Conservation (phyloP, 495 filamentous ascomycete species). For the Penicillium simplicissimum region DNA sequence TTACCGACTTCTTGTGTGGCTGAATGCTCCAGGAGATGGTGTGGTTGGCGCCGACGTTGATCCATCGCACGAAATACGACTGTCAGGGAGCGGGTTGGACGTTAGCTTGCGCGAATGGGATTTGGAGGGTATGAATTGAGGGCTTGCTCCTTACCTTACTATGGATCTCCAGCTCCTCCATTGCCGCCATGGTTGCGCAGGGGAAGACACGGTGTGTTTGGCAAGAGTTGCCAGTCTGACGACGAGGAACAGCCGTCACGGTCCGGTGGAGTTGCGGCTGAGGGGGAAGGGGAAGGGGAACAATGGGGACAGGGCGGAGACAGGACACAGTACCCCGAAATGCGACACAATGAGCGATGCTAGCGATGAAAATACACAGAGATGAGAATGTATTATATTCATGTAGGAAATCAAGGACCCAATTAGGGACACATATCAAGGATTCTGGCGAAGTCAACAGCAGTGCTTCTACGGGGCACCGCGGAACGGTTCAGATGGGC, state of each 20-base stretch:
- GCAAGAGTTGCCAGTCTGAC: slow-evolving; percentile 14
- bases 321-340: not conserved
- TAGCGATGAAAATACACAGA: not conserved
- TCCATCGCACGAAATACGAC: slow-evolving; percentile 98
- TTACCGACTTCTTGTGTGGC: slow-evolving; percentile 95
- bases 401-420: not conserved
- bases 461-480: not conserved
- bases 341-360: not conserved
- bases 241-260: slow-evolving; percentile 19
- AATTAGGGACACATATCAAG: not conserved
- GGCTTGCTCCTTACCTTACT: slow-evolving; percentile 73
- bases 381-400: not conserved
- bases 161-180: slow-evolving; percentile 97
- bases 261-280: slow-evolving; percentile 32
- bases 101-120: slow-evolving; percentile 1
- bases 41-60: slow-evolving; percentile 80
- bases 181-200: slow-evolving; percentile 70
- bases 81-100: slow-evolving; percentile 32
- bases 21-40: slow-evolving; percentile 98
- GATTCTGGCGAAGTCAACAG: not conserved
- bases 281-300: slow-evolving; percentile 17
- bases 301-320: not conserved
- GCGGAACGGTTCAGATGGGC: slow-evolving; percentile 13
- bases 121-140: not conserved
- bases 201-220: slow-evolving; percentile 1